Evolutionary conservation across 2,329 filamentous ascomycete species (phyloP), one percentile per base, ranked within the genome.

Genomic region (Diplodia seriata): DNA sequence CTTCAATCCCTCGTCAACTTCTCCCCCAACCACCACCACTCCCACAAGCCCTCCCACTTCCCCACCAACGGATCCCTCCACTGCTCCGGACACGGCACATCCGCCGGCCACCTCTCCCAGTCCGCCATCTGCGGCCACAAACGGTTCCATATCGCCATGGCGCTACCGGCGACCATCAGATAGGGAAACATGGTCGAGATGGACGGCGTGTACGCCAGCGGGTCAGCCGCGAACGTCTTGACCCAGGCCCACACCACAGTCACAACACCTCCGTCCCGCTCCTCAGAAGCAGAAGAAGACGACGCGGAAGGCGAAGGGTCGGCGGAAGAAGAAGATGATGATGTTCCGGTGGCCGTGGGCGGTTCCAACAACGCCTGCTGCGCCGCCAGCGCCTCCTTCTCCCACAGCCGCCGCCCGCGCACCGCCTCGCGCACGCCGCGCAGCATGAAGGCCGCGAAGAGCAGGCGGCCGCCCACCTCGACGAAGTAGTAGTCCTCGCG

Each of bases 81-180:
- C 56, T 61, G 56, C 38, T 61, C 20, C 40, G 56, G 56, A 33
- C 56, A 61, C 56, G 56, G 56, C 8, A 61, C 8, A 49, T 61
- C 56, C 7, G 36, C 38, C 14, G 56, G 56, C 56, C 56, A 61
- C 6, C 8, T 20, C 15, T 47, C 56, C 38, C 38, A 61, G 6
- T 49, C 56, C 56, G 14, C 20, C 23, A 61, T 14, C 23, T 61
- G 38, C 38, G 56, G 56, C 56, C 20, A 47, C 26, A 61, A 5
- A 7, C 40, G 14, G 7, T 20, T 26, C 23, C 23, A 31, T 1
- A 49, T 4, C 15, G n/a, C 18, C 38, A 47, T 18, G 14, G 26
- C 26, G 56, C 38, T 31, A 26, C 15, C 12, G 1, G 14, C 14
- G 1, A 31, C 38, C 20, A 61, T 18, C 12, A 49, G 15, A 8